Evolutionary conservation across 2,329 filamentous ascomycete species (phyloP).

Genomic region (Colletotrichum limetticola): DNA sequence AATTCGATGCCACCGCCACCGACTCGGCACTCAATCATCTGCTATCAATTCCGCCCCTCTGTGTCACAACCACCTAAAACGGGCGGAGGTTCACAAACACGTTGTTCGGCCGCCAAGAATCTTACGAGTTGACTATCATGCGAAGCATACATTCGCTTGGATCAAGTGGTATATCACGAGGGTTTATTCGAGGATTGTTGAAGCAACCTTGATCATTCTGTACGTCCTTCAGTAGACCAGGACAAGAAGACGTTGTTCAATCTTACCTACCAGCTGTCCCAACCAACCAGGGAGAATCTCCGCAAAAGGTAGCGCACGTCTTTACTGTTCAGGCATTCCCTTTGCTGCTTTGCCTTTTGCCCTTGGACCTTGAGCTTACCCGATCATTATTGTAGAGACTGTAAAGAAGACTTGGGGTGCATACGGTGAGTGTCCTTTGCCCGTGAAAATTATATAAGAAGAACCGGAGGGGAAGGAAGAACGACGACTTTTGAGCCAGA

Average conservation of each 20-base stretch:
- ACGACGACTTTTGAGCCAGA: neutral
- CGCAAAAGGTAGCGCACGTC: neutral
- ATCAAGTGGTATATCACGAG: neutral
- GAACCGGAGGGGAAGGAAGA: neutral
- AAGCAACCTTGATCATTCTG: neutral
- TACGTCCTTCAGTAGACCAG: too few relatives aligned
- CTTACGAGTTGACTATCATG: neutral
- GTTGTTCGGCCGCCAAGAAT: neutral
- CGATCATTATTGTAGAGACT: neutral
- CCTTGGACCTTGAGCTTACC: too few relatives aligned
- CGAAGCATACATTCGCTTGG: neutral
- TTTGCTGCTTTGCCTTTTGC: too few relatives aligned
- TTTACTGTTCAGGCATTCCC: too few relatives aligned
- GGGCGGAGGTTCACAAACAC: neutral
- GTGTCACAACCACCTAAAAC: neutral
- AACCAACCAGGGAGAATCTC: neutral
- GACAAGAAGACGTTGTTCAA: neutral
- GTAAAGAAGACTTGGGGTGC: neutral
- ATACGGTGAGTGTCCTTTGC: neutral
- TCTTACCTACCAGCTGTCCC: neutral
- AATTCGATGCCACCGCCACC: neutral
- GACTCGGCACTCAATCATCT: neutral
- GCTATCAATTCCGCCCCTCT: neutral
- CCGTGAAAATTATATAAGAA: neutral
- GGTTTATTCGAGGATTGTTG: neutral